Conservation (phyloP, 2,329 filamentous ascomycete species). For the Trichophyton rubrum region DNA sequence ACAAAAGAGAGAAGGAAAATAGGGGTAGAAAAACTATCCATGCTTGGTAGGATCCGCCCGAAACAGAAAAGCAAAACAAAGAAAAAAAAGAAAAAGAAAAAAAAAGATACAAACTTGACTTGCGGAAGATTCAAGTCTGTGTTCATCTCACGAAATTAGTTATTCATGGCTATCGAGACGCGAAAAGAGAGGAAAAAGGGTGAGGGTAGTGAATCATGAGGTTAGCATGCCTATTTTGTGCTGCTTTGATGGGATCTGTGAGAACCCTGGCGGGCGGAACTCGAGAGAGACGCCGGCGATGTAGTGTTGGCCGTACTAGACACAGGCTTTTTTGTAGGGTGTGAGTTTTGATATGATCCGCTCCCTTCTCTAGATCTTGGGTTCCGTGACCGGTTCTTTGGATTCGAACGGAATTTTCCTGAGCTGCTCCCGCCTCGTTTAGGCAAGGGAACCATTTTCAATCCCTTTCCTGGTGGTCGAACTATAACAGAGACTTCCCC, state of each 20-base stretch:
- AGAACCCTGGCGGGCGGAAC: neutral
- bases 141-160: neutral
- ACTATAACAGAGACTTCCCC: constrained; percentile 31
- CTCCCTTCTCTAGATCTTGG: constrained; percentile 30
- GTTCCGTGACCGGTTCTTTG: constrained; percentile 22
- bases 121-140: neutral
- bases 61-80: neutral
- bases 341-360: constrained; percentile 25
- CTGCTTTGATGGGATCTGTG: constrained; percentile 4
- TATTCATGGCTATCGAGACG: neutral
- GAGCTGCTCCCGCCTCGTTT: constrained; percentile 21
- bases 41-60: neutral
- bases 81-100: no score
- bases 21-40: neutral
- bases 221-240: neutral
- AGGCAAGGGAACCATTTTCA: constrained; percentile 31
- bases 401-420: constrained; percentile 18
- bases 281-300: neutral
- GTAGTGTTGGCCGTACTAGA: constrained; percentile 4
- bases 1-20: constrained; percentile 3
- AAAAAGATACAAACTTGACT: neutral
- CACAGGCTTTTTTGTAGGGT: constrained; percentile 9
- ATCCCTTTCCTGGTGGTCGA: constrained; percentile 35
- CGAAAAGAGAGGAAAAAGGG: neutral
- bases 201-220: neutral